Base-by-base conservation (phyloP, 345 rosid species). In the Linum trigynum region DNA sequence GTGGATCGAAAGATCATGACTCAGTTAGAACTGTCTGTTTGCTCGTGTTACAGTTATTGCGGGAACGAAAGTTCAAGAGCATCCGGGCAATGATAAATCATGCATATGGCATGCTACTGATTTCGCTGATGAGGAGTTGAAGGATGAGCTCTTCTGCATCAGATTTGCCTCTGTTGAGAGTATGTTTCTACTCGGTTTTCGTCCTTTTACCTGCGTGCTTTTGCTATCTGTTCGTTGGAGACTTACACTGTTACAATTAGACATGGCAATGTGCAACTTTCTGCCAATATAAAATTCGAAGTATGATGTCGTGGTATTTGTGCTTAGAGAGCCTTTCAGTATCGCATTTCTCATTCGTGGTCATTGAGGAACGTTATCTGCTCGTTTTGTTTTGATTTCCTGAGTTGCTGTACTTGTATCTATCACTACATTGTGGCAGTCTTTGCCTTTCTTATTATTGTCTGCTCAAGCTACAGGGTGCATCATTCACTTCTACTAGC, bases 61-160 rank as follows among this genome's bases (percentile, higher is more conserved):
- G 7, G 65, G 78, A 2, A 84, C 84, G 88, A 41, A 74, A 5
- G 83, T 85, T 48, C 88, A 85, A 63, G 88, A 85, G 61, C 90
- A 87, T 66, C 77, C 80, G 40, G 94, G 94, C 32, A 87, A 85
- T 60, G 94, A 87, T 5, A 87, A 85, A 69, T 87, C 94, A 0
- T 85, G 90, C 65, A 84, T 87, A 5, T 87, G 90, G 94, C 90
- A 85, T 37, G 90, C 90, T 1, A 59, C 78, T 53, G 90, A 87
- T 76, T 87, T 80, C 60, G 86, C 90, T 17, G 90, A 85, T 66
- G 86, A 87, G 5, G 89, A 85, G 77, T 67, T 86, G 82, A 86
- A 85, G 73, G 80, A 88, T 57, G 94, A 86, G 77, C 79, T 82
- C 43, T 85, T 88, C 82, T 88, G 96, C 76, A 86, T 90, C 67